A percentile compares a stretch with the other conserved stretches of the same genome.
Conservation (phyloP, 257 asterid species). For the Gentiana macrophylla region DNA sequence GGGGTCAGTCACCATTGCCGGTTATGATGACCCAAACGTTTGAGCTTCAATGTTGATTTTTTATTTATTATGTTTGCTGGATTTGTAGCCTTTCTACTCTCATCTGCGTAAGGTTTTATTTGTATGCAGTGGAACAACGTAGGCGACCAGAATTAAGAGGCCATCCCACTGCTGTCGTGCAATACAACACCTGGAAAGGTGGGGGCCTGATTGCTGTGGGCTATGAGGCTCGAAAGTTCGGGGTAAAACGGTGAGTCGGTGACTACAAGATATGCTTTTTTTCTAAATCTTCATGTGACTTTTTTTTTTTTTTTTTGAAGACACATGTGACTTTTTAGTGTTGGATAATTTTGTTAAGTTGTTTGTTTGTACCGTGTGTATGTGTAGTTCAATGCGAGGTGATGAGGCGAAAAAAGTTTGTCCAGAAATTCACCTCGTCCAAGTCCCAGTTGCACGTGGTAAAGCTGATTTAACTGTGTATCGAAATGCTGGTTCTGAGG, state of each 20-base stretch:
- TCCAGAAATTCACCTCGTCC: slow-evolving; percentile 87
- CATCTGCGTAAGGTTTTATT: neutral
- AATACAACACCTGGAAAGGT: slow-evolving; percentile 93
- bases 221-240: slow-evolving; percentile 82
- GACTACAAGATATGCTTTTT: slow-evolving; percentile 9
- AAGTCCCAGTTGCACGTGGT: slow-evolving; percentile 94
- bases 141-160: slow-evolving; percentile 69
- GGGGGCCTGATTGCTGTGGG: slow-evolving; percentile 94
- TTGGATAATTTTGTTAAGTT: neutral
- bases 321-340: neutral
- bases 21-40: neutral
- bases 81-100: neutral
- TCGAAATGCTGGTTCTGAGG: slow-evolving; percentile 95
- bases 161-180: slow-evolving; percentile 93
- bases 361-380: neutral
- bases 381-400: slow-evolving; percentile 83
- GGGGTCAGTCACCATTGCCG: too few relatives aligned
- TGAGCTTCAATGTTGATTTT: neutral
- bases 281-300: neutral
- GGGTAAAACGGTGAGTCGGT: slow-evolving; percentile 91
- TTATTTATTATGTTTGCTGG: neutral
- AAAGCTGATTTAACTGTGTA: slow-evolving; percentile 83
- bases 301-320: too few relatives aligned
- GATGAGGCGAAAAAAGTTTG: slow-evolving; percentile 83
- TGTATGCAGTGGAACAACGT: slow-evolving; percentile 79